Base-by-base conservation (phyloP, 2,329 filamentous ascomycete species). In the Aureobasidium zeae region DNA sequence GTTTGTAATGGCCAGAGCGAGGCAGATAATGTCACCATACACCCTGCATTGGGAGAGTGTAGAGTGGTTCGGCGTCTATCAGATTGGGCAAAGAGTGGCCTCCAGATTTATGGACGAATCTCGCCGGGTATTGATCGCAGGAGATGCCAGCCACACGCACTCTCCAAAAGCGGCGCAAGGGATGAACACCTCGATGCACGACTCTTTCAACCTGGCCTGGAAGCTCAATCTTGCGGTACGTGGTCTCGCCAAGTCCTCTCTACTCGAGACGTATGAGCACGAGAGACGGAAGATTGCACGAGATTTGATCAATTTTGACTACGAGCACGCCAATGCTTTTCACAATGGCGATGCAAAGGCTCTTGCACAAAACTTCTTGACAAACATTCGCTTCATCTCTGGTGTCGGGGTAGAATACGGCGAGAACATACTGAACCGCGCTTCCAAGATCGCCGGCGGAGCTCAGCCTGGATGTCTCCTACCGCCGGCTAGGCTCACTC, bases 351-450 rank as follows among this genome's bases (percentile, higher is more conserved):
- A 85, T 49, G 69, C 74, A 11, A 68, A 70, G 35, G 77, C 75
- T 0, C 66, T 86, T 2, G 76, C 79, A 0, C 70, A 75, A 50
- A 85, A 85, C 59, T 85, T 86, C 57, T 68, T 73, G 33, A 77
- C 75, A 33, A 84, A 85, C 45, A 74, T 83, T 25, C 74, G 77
- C 7, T 86, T 86, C 63, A 86, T 85, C 51, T 82, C 79, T 0
- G 81, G 81, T 11, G 73, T 82, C 22, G 81, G 81, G 1, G 80
- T 79, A 3, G 76, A 77, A 56, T 86, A 86, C 58, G 71, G 70
- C 5, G 64, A 72, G 36, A 80, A 83, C 48, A 65, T 72, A 4
- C 73, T 82, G 54, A 86, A 83, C 52, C 21, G 28, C 13, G 24
- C 21, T 12, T 24, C 24, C 12, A 24, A 17, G 4, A 15, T 10